Evolutionary conservation across 1,284 basidiomycete species (phyloP).

Genomic region (Ustilago sp.): DNA sequence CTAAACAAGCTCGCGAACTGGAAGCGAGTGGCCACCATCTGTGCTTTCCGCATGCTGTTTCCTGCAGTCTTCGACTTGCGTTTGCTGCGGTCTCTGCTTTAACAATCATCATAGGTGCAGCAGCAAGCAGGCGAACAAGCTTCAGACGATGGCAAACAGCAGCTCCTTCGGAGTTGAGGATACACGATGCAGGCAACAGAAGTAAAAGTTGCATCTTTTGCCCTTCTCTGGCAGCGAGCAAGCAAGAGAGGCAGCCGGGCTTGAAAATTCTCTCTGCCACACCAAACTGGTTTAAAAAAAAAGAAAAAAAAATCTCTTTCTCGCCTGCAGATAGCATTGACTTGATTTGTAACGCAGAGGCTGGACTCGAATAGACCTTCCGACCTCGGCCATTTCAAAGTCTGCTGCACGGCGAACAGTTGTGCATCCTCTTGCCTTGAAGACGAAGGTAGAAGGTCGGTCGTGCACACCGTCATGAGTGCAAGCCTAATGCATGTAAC

Average conservation of each 20-base stretch:
- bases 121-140: slow-evolving; percentile 2
- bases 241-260: slow-evolving; percentile 6
- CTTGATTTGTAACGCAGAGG: background rate
- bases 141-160: background rate
- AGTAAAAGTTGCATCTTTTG: slow-evolving; percentile 24
- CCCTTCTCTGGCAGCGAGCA: slow-evolving; percentile 35
- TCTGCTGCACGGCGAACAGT: background rate
- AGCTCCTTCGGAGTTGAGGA: slow-evolving; percentile 12
- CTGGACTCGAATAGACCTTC: background rate
- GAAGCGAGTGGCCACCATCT: background rate
- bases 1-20: slow-evolving; percentile 5
- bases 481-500: background rate
- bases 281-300: background rate
- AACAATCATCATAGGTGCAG: slow-evolving; percentile 7
- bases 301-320: background rate
- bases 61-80: slow-evolving; percentile 39
- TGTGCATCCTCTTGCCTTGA: background rate
- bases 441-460: background rate
- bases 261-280: slow-evolving; percentile 26
- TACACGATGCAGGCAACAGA: background rate
- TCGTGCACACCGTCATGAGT: background rate
- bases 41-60: slow-evolving; percentile 16
- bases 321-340: background rate
- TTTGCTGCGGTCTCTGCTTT: slow-evolving; percentile 20
- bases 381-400: background rate